Evolutionary conservation across 2,329 filamentous ascomycete genomes (phyloP).

Genomic region (Aureobasidium sp.): DNA sequence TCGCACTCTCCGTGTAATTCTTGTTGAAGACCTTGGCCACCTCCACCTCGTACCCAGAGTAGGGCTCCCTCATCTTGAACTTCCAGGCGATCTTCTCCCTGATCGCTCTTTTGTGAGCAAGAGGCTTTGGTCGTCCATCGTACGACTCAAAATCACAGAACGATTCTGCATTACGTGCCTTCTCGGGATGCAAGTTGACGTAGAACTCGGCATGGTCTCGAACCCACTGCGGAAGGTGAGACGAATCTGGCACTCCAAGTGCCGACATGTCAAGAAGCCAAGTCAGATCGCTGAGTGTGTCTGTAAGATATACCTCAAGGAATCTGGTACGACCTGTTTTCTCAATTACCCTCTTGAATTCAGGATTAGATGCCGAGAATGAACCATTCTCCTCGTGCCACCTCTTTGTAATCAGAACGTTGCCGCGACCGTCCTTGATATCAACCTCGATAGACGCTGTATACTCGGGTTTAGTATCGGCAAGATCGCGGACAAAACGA

Average conservation of each 20-base stretch:
- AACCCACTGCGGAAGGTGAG: not conserved
- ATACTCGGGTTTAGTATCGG: slow-evolving; percentile 21
- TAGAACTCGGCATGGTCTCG: not conserved
- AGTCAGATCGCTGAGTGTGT: slow-evolving; percentile 18
- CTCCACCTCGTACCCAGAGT: slow-evolving; percentile 8
- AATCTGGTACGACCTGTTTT: slow-evolving; percentile 12
- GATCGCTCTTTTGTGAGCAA: not conserved
- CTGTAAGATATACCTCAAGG: slow-evolving; percentile 19
- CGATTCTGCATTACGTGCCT: not conserved
- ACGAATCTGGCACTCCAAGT: not conserved
- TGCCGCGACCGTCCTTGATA: slow-evolving; percentile 14
- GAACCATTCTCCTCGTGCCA: slow-evolving; percentile 16
- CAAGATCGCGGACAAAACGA: slow-evolving; percentile 15
- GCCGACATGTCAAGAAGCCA: slow-evolving; percentile 25
- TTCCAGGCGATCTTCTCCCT: slow-evolving; percentile 10
- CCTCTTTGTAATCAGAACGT: slow-evolving; percentile 19
- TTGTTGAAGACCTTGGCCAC: slow-evolving; percentile 5
- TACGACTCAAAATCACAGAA: slow-evolving; percentile 3
- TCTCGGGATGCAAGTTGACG: not conserved
- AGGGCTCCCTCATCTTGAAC: slow-evolving; percentile 6
- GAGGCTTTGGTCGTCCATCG: not conserved
- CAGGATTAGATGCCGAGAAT: not conserved
- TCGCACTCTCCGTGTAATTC: not conserved
- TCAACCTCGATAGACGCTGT: slow-evolving; percentile 23
- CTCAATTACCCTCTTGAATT: not conserved